Conservation (phyloP, 306 rosid species). For the Fagus sylvatica region DNA sequence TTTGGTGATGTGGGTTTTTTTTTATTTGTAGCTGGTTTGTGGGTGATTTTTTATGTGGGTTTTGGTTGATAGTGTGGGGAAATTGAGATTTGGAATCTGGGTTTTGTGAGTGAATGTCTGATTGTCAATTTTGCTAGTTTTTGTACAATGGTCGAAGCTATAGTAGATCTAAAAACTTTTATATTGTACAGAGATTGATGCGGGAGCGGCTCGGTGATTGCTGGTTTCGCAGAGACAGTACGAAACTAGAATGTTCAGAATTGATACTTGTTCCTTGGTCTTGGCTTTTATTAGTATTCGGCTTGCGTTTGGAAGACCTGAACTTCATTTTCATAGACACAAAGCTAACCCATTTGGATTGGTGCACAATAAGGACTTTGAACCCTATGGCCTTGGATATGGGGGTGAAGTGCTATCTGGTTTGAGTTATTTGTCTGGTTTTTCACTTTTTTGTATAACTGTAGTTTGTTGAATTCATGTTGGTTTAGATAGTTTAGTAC, state of each 20-base stretch:
- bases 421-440: conserved; percentile 42
- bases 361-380: conserved; percentile 51
- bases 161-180: conserved; percentile 62
- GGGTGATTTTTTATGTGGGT: not conserved
- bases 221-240: conserved; percentile 38
- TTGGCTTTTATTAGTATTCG: conserved; percentile 40
- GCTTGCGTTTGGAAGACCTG: conserved; percentile 55
- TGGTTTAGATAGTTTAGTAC: conserved; percentile 49
- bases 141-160: conserved; percentile 42
- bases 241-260: conserved; percentile 55
- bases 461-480: conserved; percentile 40
- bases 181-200: conserved; percentile 57
- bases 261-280: conserved; percentile 43
- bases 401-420: conserved; percentile 41
- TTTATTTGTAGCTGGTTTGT: conserved; percentile 32
- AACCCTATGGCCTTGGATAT: conserved; percentile 41
- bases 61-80: conserved; percentile 31
- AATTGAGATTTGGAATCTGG: conserved; percentile 27
- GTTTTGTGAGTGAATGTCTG: conserved; percentile 14
- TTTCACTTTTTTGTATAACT: conserved; percentile 41
- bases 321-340: conserved; percentile 40
- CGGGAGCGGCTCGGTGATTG: conserved; percentile 40
- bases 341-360: conserved; percentile 44
- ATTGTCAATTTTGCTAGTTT: conserved; percentile 26
- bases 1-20: conserved; percentile 29